Evolutionary conservation across 108 stramenopile species (phyloP), one percentile per base, ranked within the genome.

Genomic region (Skeletonema menzelii): DNA sequence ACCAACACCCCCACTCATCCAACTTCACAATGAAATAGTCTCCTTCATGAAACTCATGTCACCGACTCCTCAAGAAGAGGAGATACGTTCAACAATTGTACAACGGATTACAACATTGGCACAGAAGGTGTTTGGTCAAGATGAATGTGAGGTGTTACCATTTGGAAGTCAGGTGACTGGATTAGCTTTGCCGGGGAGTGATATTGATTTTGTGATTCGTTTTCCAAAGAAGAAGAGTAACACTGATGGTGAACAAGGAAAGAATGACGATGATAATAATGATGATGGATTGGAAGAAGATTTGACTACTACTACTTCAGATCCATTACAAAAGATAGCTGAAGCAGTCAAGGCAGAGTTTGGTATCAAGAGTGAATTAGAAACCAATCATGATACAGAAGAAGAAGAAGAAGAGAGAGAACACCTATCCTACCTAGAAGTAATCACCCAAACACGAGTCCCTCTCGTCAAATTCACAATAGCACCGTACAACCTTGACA

Each of bases 21-120:
- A 81, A 12, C 76, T 99, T 31, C 99, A 99, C 86, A 96, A 98
- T 80, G 99, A 99, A 84, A 94, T 99, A 49, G 88, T 98, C 4
- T 85, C 88, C 8, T 97, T 99, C 73, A 88, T 90, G 34, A 76
- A 86, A 34, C 61, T 98, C 44, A 95, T 97, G 86, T 80, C 84
- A 68, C 96, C 97, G 10, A 88, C 81, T 2, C 32, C 53, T 31
- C 84, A 81, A 6, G 96, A 97, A 84, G 72, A 87, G 63, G 17
- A 76, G 63, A 24, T 70, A 49, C 83, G 96, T 24, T 63, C 88
- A 11, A 71, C 42, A 3, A 65, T 93, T 40, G 75, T 96, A 0
- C 58, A 70, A 10, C 70, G 80, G 34, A 72, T 97, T 19, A 80
- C 69, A 1, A 22, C 46, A 0, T 67, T 97, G 57, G 85, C 73